Conservation (phyloP, 495 filamentous ascomycete genomes). For the Haplographium delicatum region DNA sequence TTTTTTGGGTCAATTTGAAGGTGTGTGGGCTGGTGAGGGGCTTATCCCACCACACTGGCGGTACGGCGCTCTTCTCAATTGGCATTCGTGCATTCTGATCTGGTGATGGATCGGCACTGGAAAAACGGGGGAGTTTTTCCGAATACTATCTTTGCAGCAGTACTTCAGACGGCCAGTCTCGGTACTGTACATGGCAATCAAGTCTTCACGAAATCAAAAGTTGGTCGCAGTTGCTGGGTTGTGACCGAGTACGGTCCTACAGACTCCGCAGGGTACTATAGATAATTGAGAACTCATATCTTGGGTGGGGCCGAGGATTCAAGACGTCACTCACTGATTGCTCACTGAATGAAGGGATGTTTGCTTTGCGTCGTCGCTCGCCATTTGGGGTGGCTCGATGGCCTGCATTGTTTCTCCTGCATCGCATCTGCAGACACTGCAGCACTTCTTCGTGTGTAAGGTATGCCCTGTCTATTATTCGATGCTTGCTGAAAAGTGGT, state of each 20-base stretch:
- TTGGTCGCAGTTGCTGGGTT: neutral
- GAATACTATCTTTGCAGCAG: neutral
- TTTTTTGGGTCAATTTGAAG: slow-evolving; percentile 21
- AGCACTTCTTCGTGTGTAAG: slow-evolving; percentile 1
- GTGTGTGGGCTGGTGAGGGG: slow-evolving; percentile 9
- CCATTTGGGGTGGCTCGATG: slow-evolving; percentile 4
- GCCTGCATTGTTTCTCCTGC: slow-evolving; percentile 3
- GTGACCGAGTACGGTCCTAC: neutral
- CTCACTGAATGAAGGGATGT: slow-evolving; percentile 8
- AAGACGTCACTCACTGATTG: slow-evolving; percentile 9
- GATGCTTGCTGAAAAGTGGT: neutral
- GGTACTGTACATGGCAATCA: no score
- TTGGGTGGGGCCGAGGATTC: neutral
- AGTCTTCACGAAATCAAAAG: no score
- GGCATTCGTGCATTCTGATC: slow-evolving; percentile 1
- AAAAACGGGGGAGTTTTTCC: slow-evolving; percentile 6
- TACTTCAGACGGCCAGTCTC: no score
- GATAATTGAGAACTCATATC: neutral
- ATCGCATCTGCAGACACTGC: slow-evolving; percentile 4
- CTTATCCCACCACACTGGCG: neutral
- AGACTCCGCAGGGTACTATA: neutral
- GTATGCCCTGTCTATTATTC: neutral
- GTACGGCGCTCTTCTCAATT: neutral
- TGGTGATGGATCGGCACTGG: slow-evolving; percentile 6
- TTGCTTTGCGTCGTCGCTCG: slow-evolving; percentile 1